phyloP scores from a whole-genome alignment of 2,329 filamentous ascomycete genomes.

The Colletotrichum caudatum region DNA sequence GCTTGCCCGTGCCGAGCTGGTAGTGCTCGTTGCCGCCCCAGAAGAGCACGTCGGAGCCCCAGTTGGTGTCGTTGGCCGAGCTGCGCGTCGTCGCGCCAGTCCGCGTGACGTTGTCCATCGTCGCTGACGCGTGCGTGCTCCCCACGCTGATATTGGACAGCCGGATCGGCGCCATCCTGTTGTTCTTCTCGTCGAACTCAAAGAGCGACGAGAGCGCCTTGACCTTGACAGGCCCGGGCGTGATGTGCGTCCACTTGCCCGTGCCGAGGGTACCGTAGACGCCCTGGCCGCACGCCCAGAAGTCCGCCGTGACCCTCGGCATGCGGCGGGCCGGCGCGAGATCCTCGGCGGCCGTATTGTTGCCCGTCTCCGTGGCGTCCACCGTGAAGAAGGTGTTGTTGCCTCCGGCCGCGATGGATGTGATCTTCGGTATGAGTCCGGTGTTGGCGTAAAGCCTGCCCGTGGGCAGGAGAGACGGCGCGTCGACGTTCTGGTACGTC shows the following conservation, averaged over 20 bases:
- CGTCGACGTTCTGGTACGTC: conserved; percentile 72
- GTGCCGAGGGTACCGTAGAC: conserved; percentile 87
- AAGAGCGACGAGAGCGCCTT: conserved; percentile 85
- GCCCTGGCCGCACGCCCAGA: conserved; percentile 89
- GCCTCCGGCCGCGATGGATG: conserved; percentile 85
- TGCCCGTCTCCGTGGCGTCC: conserved; percentile 75
- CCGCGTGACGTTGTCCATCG: conserved; percentile 84
- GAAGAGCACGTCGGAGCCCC: conserved; percentile 88
- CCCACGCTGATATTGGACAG: conserved; percentile 80
- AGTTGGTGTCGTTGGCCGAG: conserved; percentile 80
- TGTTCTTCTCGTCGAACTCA: conserved; percentile 84
- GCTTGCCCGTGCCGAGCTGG: conserved; percentile 91
- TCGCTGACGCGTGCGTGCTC: conserved; percentile 81
- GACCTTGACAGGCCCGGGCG: conserved; percentile 81
- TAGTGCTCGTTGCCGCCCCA: conserved; percentile 97
- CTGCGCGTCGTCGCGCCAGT: conserved; percentile 65
- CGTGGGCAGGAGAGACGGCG: conserved; percentile 77
- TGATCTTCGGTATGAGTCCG: conserved; percentile 74
- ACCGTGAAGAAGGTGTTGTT: conserved; percentile 88
- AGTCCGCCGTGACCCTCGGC: conserved; percentile 72
- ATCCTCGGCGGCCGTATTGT: conserved; percentile 46
- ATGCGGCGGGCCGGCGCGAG: conserved; percentile 50
- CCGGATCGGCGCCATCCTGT: conserved; percentile 80
- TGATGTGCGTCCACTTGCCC: conserved; percentile 90
- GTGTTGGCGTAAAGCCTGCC: conserved; percentile 78